Evolutionary conservation across 1,284 basidiomycete genomes (phyloP), one percentile per base, ranked within the genome.

Genomic region (Heimioporus retisporus): DNA sequence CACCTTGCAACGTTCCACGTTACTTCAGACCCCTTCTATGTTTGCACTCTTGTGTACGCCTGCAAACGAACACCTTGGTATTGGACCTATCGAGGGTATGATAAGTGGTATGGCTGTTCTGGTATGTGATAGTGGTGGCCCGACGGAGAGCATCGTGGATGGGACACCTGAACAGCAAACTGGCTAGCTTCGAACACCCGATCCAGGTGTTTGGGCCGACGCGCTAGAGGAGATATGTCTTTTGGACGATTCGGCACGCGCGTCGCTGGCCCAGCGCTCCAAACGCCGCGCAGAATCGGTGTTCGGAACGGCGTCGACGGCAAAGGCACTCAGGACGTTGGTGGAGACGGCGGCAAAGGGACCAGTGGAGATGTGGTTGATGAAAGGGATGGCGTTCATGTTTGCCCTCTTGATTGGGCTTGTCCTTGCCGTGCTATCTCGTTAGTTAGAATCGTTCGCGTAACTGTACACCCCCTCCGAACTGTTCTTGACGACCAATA

Each of bases 41-140:
- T 81, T 88, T 15, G 92, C 88, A 0, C 84, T 99, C 0, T 85
- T 99, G 6, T 99, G 99, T 79, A 99, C 98, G 0, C 97, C 98
- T 0, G 85, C 89, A 3, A 97, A 98, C 79, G 97, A 99, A 77
- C 97, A 99, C 79, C 98, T 99, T 77, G 97, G 97, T 3, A 99
- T 99, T 72, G 97, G 94, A 0, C 97, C 97, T 0, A 88, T 99
- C 8, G 98, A 99, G 79, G 97, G 91, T 1, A 98, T 99, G 96
- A 88, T 92, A 3, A 96, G 93, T 68, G 95, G 96, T 2, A 78
- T 99, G 1, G 96, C 96, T 0, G 94, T 99, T 0, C 80, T 99
- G 10, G 96, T 96, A 0, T 95, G 93, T 72, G 85, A 96, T 78
- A 93, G 88, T 60, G 97, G 98, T 44, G 97, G 97, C 0, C 97